phyloP scores from a whole-genome alignment of 495 filamentous ascomycete genomes.

The Podospora pseudopauciseta region DNA sequence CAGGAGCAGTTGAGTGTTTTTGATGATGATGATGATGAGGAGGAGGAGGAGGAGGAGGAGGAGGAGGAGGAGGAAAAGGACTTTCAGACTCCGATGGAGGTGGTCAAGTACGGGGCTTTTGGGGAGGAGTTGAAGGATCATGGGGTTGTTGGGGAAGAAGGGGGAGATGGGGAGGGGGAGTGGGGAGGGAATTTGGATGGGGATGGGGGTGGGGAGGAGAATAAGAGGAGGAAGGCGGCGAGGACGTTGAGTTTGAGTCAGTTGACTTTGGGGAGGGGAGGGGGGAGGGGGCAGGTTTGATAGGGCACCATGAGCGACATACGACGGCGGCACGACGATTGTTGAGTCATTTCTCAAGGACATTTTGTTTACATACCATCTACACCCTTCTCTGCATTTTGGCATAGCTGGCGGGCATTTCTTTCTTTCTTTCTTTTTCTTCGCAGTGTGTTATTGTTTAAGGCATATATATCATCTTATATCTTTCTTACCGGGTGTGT shows the following conservation, averaged over 20 bases:
- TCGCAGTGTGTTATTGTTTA: neutral
- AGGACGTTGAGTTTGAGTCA: conserved; percentile 50
- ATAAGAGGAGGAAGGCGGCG: conserved; percentile 41
- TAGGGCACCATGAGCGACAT: too few species aligned
- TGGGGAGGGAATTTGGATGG: neutral
- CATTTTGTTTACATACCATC: neutral
- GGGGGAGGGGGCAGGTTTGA: conserved; percentile 24
- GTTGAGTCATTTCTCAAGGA: neutral
- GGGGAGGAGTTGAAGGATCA: conserved; percentile 41
- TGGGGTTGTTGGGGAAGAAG: conserved; percentile 17
- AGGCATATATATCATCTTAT: neutral
- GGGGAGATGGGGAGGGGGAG: conserved; percentile 9
- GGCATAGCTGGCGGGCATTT: neutral
- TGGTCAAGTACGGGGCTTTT: conserved; percentile 44
- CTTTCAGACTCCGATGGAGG: conserved; percentile 46
- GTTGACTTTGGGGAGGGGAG: conserved; percentile 43
- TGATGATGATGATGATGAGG: conserved; percentile 37
- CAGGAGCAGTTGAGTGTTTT: conserved; percentile 35
- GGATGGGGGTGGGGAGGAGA: conserved; percentile 21
- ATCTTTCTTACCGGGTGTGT: neutral
- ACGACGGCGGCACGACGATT: too few species aligned
- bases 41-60: conserved; percentile 29
- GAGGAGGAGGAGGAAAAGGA: conserved; percentile 30
- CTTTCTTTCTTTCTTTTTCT: conserved; percentile 2
- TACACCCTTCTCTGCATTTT: neutral